Percentiles rank a stretch among this genome's conserved stretches.
These are phyloP conservation scores for Vachellia collinsii DNA, from an alignment of 306 rosid genomes.

Conservation along the genomic window DNA sequence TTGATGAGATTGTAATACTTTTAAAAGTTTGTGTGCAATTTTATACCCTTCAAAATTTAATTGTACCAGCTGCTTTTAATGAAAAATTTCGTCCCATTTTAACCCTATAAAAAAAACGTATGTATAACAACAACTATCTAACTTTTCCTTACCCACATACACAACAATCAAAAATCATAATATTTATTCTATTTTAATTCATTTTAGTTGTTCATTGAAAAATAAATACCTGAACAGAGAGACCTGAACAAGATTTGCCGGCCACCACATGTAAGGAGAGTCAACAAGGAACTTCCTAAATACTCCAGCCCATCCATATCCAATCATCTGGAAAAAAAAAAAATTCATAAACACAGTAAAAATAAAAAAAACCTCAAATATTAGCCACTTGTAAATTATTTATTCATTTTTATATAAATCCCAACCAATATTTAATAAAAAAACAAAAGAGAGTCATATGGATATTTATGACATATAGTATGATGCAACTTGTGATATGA, in stretches of 20 bases:
- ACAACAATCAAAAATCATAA: no score
- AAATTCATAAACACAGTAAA: background rate
- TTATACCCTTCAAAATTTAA: no score
- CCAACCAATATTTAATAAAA: no score
- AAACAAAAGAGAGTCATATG: background rate
- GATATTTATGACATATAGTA: background rate
- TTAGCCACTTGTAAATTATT: background rate
- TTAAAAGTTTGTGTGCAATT: no score
- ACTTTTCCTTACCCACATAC: no score
- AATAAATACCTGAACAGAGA: slow-evolving; percentile 73
- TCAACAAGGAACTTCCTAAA: slow-evolving; percentile 83
- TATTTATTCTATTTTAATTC: no score
- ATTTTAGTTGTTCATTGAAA: no score
- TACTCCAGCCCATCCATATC: slow-evolving; percentile 96
- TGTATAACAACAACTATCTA: no score
- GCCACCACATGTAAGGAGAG: slow-evolving; percentile 99
- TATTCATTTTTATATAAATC: background rate
- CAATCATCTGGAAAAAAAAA: slow-evolving; percentile 67
- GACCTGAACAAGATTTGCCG: slow-evolving; percentile 79
- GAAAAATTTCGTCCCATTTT: no score
- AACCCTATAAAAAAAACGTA: no score
- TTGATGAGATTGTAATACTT: no score
- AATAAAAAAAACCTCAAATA: background rate
- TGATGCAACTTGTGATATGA: background rate
- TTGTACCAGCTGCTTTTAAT: no score